Evolutionary conservation across 805 yeast genomes (phyloP), one percentile per base, ranked within the genome.

Genomic region (baker's yeast (Saccharomyces cerevisiae)): DNA sequence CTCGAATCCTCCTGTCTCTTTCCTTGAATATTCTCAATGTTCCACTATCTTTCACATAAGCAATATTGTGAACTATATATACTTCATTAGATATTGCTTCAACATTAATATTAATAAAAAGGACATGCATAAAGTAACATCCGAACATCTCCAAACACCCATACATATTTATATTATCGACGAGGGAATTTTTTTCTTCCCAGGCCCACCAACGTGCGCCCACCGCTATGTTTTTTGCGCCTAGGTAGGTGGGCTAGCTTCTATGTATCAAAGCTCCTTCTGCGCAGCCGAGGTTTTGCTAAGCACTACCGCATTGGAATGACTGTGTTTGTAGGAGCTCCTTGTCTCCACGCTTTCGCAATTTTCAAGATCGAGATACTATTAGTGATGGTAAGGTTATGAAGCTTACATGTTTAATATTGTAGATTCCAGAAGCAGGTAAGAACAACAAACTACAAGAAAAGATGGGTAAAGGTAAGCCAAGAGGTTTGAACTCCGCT

Each of bases 401-500:
- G 26, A 26, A 41, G 27, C 5, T 8, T 22, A 46, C 29, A 14
- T n/a, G 13, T 29, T 46, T 17, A 1, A 24, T 21, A 8, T 24
- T 22, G 46, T 10, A 31, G 8, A 24, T 26, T 14, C 9, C 3
- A 4, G 17, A n/a, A 36, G 4, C 24, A 36, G 43, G 22, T 17
- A 36, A 36, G 43, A 36, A 36, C 43, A 36, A 21, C 43, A 36
- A 36, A 36, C 43, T 17, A 36, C 43, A 36, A 36, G 43, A 36
- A 17, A 86, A 75, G 75, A 90, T 90, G 97, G 96, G 96, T 83
- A 89, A 87, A 82, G 96, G 96, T 80, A 89, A 89, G 83, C 97
- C 97, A 85, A 88, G 97, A 87, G 98, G 98, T 77, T 82, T 91
- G 79, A 91, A 91, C 90, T 85, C 97, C 76, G 98, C 98, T 76